phyloP scores from a whole-genome alignment of 441 rosid genomes.

The Corymbia citriodora region DNA sequence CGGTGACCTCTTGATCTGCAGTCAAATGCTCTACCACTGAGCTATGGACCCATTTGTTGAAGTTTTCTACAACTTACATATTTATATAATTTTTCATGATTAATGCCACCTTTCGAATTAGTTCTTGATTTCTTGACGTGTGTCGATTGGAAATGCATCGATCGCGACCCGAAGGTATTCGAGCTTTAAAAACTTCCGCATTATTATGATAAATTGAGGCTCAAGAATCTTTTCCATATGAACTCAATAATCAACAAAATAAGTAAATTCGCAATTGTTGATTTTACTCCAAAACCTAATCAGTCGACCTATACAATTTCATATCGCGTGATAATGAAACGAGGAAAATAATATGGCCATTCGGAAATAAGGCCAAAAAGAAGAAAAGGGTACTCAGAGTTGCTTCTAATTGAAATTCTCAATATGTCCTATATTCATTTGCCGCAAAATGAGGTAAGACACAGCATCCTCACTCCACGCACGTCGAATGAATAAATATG shows the following conservation, averaged over 20 bases:
- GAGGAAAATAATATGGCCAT: neutral
- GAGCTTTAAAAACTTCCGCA: too few relatives aligned
- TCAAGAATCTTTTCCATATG: neutral
- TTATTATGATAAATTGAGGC: neutral
- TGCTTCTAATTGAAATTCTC: neutral
- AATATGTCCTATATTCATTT: neutral
- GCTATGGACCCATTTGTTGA: slow-evolving; percentile 48
- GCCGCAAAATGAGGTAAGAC: neutral
- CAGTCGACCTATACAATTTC: too few relatives aligned
- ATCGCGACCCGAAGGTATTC: neutral
- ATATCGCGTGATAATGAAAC: neutral
- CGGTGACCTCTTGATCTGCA: slow-evolving; percentile 94
- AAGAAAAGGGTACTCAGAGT: neutral
- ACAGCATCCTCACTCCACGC: neutral
- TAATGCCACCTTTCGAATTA: neutral
- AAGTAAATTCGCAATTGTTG: neutral
- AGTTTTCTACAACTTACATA: rapidly evolving
- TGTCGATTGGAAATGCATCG: neutral
- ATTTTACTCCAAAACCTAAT: too few relatives aligned
- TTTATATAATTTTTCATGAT: rapidly evolving
- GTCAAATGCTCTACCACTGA: slow-evolving; percentile 98
- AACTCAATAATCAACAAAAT: neutral
- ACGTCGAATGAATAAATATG: neutral
- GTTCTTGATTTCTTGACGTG: neutral
- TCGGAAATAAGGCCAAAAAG: neutral